Evolutionary conservation across 176 grass and related monocot genomes (phyloP), one percentile per base, ranked within the genome.

Genomic region (Avena sativa): DNA sequence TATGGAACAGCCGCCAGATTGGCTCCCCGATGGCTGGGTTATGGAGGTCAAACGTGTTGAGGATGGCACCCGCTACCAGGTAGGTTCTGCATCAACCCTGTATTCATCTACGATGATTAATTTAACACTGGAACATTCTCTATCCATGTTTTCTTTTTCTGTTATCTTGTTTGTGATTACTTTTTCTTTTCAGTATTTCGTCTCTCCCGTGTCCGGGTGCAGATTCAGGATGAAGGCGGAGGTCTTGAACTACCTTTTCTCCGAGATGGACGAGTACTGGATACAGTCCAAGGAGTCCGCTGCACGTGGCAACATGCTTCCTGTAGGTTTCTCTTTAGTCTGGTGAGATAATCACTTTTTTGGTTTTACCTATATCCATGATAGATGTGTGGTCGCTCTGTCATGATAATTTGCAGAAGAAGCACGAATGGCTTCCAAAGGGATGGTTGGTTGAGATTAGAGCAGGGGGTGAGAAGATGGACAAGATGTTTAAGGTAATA

Each of bases 1-100:
- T 55, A 9, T 26, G 8, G 13, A 43, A 8, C 51, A 83, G 20
- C 48, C 57, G 6, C 90, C 79, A 2, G 74, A 68, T 13, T 92
- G 90, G 90, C 83, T 92, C 47, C 90, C 90, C 10, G 87, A 92
- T 66, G 90, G 90, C 4, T 92, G 87, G 90, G 64, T 83, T 74
- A 83, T 86, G 83, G 90, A 89, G 49, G 66, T 55, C 52, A 55
- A 55, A 55, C 52, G 15, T 17, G 52, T 4, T 55, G 76, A 50
- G 1, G 64, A 67, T n/a, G 90, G 86, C 0, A 66, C 47, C 13
- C 46, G 55, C 14, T 87, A 84, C n/a, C 67, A 40, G 55, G 92
- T 94, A 91, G 6, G 28, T 25, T 19, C 25, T 56, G 3, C 69
- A 74, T 21, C 53, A 43, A 40, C 86, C 90, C 86, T 17, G 25